A percentile compares a stretch with the other conserved stretches of the same genome.
Evolutionary conservation across 768 basidiomycete species (phyloP).

Genomic region (Amanita molliuscula): DNA sequence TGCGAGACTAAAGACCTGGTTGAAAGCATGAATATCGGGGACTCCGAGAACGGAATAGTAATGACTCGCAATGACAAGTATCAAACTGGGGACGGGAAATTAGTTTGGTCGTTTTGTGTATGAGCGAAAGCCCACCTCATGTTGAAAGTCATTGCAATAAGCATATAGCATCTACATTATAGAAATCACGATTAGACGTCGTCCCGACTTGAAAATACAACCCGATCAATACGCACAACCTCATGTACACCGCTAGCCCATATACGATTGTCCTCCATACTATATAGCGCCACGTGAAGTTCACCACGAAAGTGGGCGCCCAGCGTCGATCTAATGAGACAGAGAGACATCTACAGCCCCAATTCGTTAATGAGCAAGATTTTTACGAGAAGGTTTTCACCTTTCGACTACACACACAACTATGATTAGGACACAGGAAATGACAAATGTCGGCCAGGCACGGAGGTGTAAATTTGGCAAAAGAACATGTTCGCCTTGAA

Average conservation of each 20-base stretch:
- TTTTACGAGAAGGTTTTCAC: slow-evolving; percentile 21
- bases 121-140: slow-evolving; percentile 38
- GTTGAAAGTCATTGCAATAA: slow-evolving; percentile 63
- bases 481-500: slow-evolving; percentile 27
- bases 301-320: slow-evolving; percentile 28
- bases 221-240: slow-evolving; percentile 40
- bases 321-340: slow-evolving; percentile 38
- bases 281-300: slow-evolving; percentile 34
- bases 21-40: slow-evolving; percentile 1
- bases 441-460: slow-evolving; percentile 38
- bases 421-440: slow-evolving; percentile 33
- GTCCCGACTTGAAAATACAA: no score
- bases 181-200: background rate
- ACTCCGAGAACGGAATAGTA: background rate
- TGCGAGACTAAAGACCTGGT: slow-evolving; percentile 46
- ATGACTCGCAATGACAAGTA: slow-evolving; percentile 36
- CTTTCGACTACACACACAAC: slow-evolving; percentile 47
- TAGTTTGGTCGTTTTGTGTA: background rate
- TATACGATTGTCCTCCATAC: slow-evolving; percentile 47
- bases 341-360: slow-evolving; percentile 33
- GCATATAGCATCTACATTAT: slow-evolving; percentile 51
- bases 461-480: slow-evolving; percentile 29
- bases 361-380: slow-evolving; percentile 1
- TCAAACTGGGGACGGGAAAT: slow-evolving; percentile 23
- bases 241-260: slow-evolving; percentile 43